Evolutionary conservation across 495 filamentous ascomycete species (phyloP).

Genomic region (Collariella sp.): DNA sequence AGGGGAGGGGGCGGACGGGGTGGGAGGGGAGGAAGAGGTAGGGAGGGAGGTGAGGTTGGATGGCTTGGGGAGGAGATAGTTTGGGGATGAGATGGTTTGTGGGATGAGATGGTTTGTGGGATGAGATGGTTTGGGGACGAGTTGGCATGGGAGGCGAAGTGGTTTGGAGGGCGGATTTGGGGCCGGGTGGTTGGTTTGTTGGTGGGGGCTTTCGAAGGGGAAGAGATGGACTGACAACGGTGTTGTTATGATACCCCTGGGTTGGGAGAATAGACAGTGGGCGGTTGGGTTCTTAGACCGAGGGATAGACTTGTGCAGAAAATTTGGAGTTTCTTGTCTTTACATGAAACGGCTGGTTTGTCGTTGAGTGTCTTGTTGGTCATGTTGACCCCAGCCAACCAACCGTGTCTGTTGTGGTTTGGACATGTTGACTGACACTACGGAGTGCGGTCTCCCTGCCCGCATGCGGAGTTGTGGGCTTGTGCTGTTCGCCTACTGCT

Average conservation of each 20-base stretch:
- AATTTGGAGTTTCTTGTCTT: background rate
- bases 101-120: background rate
- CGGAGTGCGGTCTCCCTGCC: no score
- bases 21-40: constrained; percentile 32
- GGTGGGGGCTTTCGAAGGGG: background rate
- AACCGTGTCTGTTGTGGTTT: no score
- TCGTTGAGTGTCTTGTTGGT: no score
- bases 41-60: constrained; percentile 20
- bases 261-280: background rate
- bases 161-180: background rate
- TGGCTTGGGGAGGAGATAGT: constrained; percentile 3
- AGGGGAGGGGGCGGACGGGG: constrained; percentile 33
- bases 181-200: background rate
- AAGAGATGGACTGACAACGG: background rate
- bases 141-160: background rate
- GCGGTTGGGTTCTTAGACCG: background rate
- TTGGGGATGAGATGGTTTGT: no score
- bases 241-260: no score
- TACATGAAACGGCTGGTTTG: no score
- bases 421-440: no score
- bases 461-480: no score
- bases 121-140: background rate
- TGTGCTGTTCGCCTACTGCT: no score
- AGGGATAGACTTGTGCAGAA: background rate
- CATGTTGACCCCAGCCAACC: no score